Evolutionary conservation across 768 basidiomycete genomes (phyloP).

Genomic region (Tylopilus sp.): DNA sequence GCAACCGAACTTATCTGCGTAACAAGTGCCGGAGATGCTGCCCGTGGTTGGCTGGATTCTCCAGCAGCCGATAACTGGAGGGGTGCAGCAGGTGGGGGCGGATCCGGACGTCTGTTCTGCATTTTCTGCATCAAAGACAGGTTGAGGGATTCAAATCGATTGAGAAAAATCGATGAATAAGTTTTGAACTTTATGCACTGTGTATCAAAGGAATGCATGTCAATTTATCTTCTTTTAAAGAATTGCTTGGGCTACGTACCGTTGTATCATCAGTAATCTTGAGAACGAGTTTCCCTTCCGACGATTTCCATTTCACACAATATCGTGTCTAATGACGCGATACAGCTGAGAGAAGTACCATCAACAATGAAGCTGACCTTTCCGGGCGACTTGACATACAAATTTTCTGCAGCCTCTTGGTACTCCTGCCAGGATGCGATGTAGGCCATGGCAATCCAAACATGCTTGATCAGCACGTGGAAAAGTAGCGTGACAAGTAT

Average conservation of each 20-base stretch:
- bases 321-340: slow-evolving; percentile 67
- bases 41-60: slow-evolving; percentile 28
- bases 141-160: slow-evolving; percentile 93
- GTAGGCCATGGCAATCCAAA: slow-evolving; percentile 59
- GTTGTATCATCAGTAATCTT: slow-evolving; percentile 91
- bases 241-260: slow-evolving; percentile 46
- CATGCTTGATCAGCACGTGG: neutral
- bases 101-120: slow-evolving; percentile 56
- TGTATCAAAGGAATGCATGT: neutral
- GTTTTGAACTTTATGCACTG: slow-evolving; percentile 98
- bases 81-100: slow-evolving; percentile 20
- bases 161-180: slow-evolving; percentile 89
- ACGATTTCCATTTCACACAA: slow-evolving; percentile 86
- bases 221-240: neutral
- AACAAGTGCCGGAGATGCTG: slow-evolving; percentile 32
- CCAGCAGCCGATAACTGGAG: slow-evolving; percentile 19
- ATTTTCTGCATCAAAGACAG: slow-evolving; percentile 83
- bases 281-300: slow-evolving; percentile 83
- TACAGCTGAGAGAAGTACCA: neutral
- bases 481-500: slow-evolving; percentile 11
- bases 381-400: slow-evolving; percentile 78
- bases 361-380: slow-evolving; percentile 45
- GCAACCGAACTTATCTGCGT: slow-evolving; percentile 36
- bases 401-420: slow-evolving; percentile 83
- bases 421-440: slow-evolving; percentile 88